These are phyloP conservation scores for Conoideocrella luteorostrata DNA, from an alignment of 2,329 filamentous ascomycete genomes.

Conservation along the genomic window DNA sequence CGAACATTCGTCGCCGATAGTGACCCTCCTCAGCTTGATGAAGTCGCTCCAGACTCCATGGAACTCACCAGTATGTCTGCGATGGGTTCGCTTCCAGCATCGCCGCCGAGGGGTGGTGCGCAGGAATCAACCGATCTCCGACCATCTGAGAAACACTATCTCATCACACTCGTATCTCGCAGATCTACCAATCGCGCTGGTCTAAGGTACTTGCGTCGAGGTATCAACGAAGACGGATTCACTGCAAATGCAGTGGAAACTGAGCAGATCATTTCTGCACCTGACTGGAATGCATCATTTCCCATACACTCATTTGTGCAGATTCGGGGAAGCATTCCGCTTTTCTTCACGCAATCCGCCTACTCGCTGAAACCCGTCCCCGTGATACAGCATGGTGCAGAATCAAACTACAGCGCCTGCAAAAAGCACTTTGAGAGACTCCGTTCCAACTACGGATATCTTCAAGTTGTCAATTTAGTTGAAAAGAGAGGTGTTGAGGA, in stretches of 20 bases:
- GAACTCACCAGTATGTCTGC: conserved; percentile 36
- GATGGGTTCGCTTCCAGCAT: conserved; percentile 18
- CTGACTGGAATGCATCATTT: conserved; percentile 53
- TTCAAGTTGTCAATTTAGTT: conserved; percentile 78
- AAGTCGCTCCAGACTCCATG: conserved; percentile 37
- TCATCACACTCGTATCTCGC: conserved; percentile 88
- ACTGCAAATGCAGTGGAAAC: conserved; percentile 91
- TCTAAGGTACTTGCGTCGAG: conserved; percentile 80
- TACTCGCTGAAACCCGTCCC: conserved; percentile 89
- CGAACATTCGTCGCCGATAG: conserved; percentile 67
- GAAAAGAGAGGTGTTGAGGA: conserved; percentile 82
- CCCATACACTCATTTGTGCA: conserved; percentile 82
- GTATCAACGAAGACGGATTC: conserved; percentile 82
- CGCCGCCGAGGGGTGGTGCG: conserved; percentile 18
- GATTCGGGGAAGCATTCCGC: conserved; percentile 80
- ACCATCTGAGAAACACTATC: conserved; percentile 51
- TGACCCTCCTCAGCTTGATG: conserved; percentile 49
- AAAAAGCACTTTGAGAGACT: conserved; percentile 72
- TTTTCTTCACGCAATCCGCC: conserved; percentile 92
- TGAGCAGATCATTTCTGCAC: conserved; percentile 79
- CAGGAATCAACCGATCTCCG: conserved; percentile 34
- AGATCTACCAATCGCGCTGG: conserved; percentile 82
- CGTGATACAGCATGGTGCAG: conserved; percentile 70
- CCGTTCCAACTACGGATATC: conserved; percentile 60
- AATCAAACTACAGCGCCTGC: conserved; percentile 73